A percentile compares a stretch with the other conserved stretches of the same genome.
phyloP scores from a whole-genome alignment of 176 grass and related monocot species.

The Oryza rufipogon region DNA sequence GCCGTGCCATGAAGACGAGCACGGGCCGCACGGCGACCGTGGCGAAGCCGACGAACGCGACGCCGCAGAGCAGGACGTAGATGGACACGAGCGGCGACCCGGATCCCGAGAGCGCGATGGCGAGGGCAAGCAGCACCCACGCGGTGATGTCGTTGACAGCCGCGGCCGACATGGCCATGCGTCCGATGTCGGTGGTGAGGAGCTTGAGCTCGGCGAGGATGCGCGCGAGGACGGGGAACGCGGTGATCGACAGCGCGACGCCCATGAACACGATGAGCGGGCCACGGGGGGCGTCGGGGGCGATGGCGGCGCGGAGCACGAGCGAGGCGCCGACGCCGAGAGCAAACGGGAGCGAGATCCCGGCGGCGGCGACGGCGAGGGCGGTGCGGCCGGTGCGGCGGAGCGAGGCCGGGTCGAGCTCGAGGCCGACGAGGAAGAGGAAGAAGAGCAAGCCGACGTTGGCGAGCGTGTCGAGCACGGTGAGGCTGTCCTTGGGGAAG shows the following conservation, averaged over 20 bases:
- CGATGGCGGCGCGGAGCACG: conserved; percentile 42
- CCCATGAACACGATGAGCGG: conserved; percentile 67
- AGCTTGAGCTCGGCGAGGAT: conserved; percentile 80
- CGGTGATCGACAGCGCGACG: conserved; percentile 68
- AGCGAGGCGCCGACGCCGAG: conserved; percentile 62
- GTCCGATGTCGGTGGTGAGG: conserved; percentile 70
- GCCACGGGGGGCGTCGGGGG: not conserved
- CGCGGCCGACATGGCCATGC: conserved; percentile 79
- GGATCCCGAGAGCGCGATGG: conserved; percentile 58
- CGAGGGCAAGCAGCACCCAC: conserved; percentile 65
- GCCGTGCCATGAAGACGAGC: conserved; percentile 49
- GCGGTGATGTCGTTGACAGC: conserved; percentile 63
- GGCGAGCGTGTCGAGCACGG: conserved; percentile 66
- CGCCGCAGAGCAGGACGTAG: conserved; percentile 56
- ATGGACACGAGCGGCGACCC: conserved; percentile 56
- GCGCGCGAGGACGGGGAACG: conserved; percentile 65
- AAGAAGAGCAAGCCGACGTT: conserved; percentile 72
- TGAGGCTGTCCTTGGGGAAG: conserved; percentile 61
- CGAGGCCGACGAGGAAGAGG: conserved; percentile 80
- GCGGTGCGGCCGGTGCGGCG: conserved; percentile 57
- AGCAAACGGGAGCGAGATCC: conserved; percentile 59
- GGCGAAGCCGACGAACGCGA: conserved; percentile 40
- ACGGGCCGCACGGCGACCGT: conserved; percentile 40
- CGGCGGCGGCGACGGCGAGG: conserved; percentile 54
- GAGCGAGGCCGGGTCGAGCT: conserved; percentile 58